Evolutionary conservation across 768 basidiomycete genomes (phyloP), one percentile per base, ranked within the genome.

Genomic region (Tephrocybe sp.): DNA sequence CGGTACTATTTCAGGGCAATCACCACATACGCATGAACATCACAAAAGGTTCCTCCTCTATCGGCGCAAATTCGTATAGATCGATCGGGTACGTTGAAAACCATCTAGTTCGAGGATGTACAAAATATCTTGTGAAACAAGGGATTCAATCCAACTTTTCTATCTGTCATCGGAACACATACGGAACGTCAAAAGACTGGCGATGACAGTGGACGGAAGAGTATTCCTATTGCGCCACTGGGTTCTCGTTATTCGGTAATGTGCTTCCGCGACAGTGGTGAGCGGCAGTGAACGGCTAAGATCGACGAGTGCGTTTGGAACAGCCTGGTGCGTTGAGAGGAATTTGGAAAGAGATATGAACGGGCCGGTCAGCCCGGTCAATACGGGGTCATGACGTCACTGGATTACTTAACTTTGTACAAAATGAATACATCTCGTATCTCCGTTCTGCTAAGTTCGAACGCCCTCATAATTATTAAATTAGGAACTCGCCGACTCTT

Each of bases 21-120:
- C 22, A n/a, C 26, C 44, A 75, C 82, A 55, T 57, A 87, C 80
- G 90, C 90, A 65, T 92, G 83, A 27, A 93, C 82, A 64, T 95
- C 93, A 60, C 91, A 92, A 69, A 93, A 96, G 0, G 92, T 97
- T 4, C 94, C 94, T 28, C 93, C 93, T 68, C 92, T 74, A 66
- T 94, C 92, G 6, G 89, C 88, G 59, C 89, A 91, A 54, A 94
- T 91, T 45, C 84, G 79, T 50, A 93, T 86, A 11, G 90, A 93
- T 57, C 77, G 79, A 63, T 89, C 83, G 18, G 87, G 86, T 39
- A 90, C 66, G 24, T 40, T 48, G 30, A 26, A 9, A 21, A 44
- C 9, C 60, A 61, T 61, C 9, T 19, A 21, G 22, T 26, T 32
- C 7, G 27, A 32, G 26, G 18, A 22, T 28, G 24, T 49, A 19